Conservation (phyloP, 805 yeast species). For the Nakazawaea ambrosiae region DNA sequence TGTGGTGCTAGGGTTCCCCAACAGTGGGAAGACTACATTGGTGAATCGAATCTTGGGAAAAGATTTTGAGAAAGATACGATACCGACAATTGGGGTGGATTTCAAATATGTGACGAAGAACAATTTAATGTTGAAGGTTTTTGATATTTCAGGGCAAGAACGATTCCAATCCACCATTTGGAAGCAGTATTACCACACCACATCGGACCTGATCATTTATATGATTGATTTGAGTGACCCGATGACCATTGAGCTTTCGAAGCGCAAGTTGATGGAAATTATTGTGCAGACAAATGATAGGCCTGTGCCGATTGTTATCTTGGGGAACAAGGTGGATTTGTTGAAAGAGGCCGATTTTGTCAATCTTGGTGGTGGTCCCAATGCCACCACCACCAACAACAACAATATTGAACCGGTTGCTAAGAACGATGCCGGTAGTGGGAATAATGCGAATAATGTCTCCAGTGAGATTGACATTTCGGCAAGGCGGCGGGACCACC, state of each 20-base stretch:
- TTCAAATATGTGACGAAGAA: constrained; percentile 4
- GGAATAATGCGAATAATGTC: neutral
- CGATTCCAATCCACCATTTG: constrained; percentile 18
- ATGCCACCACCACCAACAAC: neutral
- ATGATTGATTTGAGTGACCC: constrained; percentile 24
- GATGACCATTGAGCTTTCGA: constrained; percentile 18
- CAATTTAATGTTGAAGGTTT: constrained; percentile 15
- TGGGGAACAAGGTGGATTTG: constrained; percentile 24
- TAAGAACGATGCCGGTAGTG: neutral
- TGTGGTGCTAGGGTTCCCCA: constrained; percentile 22
- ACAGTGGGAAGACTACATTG: constrained; percentile 24
- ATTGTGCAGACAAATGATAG: constrained; percentile 15
- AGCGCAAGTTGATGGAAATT: constrained; percentile 15
- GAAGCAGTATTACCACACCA: constrained; percentile 12
- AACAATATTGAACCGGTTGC: no score
- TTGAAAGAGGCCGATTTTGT: constrained; percentile 13
- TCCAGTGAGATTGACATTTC: no score
- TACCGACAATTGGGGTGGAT: constrained; percentile 20
- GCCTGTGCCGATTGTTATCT: constrained; percentile 19
- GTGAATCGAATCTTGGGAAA: constrained; percentile 13
- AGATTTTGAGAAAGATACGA: constrained; percentile 13
- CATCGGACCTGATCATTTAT: constrained; percentile 17
- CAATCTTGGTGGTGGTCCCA: neutral
- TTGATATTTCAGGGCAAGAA: constrained; percentile 25
- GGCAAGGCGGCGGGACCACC: no score